Base-by-base conservation (phyloP, 495 filamentous ascomycete genomes). In the Aspergillus sparsus region DNA sequence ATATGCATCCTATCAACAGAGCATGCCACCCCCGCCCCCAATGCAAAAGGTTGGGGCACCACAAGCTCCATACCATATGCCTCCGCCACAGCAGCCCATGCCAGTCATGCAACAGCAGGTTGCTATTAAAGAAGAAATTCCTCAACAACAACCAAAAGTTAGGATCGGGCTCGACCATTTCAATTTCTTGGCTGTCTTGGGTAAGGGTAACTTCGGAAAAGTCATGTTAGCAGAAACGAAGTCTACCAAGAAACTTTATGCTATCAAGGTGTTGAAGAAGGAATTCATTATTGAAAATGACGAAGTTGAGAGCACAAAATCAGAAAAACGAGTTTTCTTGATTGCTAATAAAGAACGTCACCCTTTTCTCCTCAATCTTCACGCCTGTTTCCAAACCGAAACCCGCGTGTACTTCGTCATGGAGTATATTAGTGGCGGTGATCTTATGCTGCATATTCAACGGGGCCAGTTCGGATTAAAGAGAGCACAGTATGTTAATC, bases 281-380 rank as follows among this genome's bases (percentile, higher is more conserved):
- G 94, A 99, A 66, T 99, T 99, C 73, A 99, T 99, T 70, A 99
- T 99, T 59, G 94, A 99, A 72, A 96, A 99, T 64, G 94, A 99
- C 74, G 94, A 99, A 75, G 94, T 99, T n/a, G 94, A 99, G 73
- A 98, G 95, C 77, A 96, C 89, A 39, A 87, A 92, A 68, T 98
- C 95, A 6, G 94, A 99, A 78, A 98, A 98, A 82, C 83, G 95
- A 60, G 94, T 99, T 35, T 93, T 98, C 76, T 75, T 99, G 66
- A 87, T 99, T 71, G 94, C 94, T 16, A 99, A 99, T 77, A 95
- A 96, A 73, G 94, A 98, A 68, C 89, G 91, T 4, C 94, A 99
- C 71, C 94, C 94, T 0, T 99, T 99, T 84, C 78, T 99, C 61
- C 85, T 95, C 39, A 98, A 90, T 69, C 78, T 99, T 46, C 93